Evolutionary conservation across 2,329 filamentous ascomycete genomes (phyloP), one percentile per base, ranked within the genome.

Genomic region (Diplodia seriata): DNA sequence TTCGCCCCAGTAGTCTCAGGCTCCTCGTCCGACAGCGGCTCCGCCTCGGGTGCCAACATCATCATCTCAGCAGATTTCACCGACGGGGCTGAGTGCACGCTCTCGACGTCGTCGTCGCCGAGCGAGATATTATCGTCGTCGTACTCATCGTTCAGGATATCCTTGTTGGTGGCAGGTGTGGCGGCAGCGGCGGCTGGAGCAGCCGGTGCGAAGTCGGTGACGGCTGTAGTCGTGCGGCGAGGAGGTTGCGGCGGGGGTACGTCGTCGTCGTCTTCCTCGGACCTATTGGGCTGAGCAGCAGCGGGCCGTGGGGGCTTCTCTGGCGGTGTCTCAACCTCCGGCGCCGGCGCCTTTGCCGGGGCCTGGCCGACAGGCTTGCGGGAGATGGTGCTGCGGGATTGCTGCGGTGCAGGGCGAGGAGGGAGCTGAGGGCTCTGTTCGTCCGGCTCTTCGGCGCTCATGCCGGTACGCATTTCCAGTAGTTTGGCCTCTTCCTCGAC

Each of bases 401-500:
- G 66, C 4, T 55, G 43, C 11, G 49, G 36, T 38, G 36, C 36
- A 4, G 36, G 55, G 18, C 56, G 49, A n/a, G 15, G 56, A 18
- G 54, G 65, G 7, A 43, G 33, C 15, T 47, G 47, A 14, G 55
- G 56, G 14, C n/a, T 62, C 29, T 23, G 55, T 15, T 55, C 36
- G 31, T 49, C 56, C n/a, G 31, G 20, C 26, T 50, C 33, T 31
- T 29, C 33, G 11, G 15, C 31, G 7, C 7, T 23, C 26, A 33
- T 2, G 36, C 56, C 66, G 2, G 56, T 40, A 9, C 49, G 49
- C 66, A 61, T 68, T 26, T 68, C 66, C 49, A 68, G 20, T 15
- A 61, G 33, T 15, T 68, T 55, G 15, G 66, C 66, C 15, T 68
- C 66, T 49, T 61, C 49, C 11, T 68, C 56, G 23, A 62, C 56